Evolutionary conservation across 768 basidiomycete genomes (phyloP).

Genomic region (Boletus sensibilis): DNA sequence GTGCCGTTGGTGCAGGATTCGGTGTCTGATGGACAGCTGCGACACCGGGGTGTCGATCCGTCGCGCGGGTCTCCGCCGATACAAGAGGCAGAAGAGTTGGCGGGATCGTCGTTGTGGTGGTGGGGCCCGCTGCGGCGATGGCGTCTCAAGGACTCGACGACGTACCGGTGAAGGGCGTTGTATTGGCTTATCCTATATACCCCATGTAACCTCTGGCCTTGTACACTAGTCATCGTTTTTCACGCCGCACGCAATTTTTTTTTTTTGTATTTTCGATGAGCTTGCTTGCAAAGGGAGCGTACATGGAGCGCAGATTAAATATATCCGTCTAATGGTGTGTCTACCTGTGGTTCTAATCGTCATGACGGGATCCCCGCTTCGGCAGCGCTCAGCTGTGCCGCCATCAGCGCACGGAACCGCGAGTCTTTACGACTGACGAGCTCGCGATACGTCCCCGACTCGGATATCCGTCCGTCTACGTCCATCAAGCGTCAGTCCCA

Average conservation of each 20-base stretch:
- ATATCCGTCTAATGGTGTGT: constrained; percentile 8
- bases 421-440: constrained; percentile 72
- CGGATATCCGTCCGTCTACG: constrained; percentile 72
- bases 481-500: not conserved
- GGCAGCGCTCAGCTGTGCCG: constrained; percentile 73
- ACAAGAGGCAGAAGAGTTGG: constrained; percentile 1
- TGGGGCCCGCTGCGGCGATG: constrained; percentile 76
- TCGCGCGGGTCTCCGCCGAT: constrained; percentile 2
- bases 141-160: constrained; percentile 76
- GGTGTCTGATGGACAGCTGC: not conserved
- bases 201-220: constrained; percentile 4
- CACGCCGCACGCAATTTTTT: not conserved
- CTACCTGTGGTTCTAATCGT: not conserved
- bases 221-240: constrained; percentile 1
- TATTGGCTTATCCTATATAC: not conserved
- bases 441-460: constrained; percentile 78
- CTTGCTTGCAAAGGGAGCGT: not conserved
- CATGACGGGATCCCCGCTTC: constrained; percentile 14
- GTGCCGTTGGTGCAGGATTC: not conserved
- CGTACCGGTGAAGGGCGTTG: constrained; percentile 41
- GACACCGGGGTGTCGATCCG: constrained; percentile 5
- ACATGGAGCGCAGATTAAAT: not conserved
- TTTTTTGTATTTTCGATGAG: constrained; percentile 1
- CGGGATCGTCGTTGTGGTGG: constrained; percentile 62
- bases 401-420: constrained; percentile 85